Base-by-base conservation (phyloP, 805 yeast genomes). In the Saccharomycopsis synnaedendra region DNA sequence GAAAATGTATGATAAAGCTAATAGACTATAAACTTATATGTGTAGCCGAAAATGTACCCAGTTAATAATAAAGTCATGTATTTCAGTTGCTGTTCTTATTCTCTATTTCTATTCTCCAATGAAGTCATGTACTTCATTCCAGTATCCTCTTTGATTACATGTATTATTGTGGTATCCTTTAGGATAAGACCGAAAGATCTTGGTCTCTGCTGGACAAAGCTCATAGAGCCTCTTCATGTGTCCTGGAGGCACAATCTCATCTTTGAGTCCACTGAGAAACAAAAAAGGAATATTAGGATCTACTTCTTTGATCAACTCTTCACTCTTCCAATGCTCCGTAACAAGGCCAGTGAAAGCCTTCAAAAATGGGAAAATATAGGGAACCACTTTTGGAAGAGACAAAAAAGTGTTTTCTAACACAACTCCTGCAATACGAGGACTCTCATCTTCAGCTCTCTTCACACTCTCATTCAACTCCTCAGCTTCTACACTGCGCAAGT, bases 181-280 rank as follows among this genome's bases (percentile, higher is more conserved):
- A 30, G 73, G 74, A 54, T 75, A 86, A 47, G 65, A 71, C 46
- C 72, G 67, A 54, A 76, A 71, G 32, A 64, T 61, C 61, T 87
- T 88, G 10, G 63, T 59, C 1, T 61, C 58, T 36, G 80, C 65
- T 30, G 74, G 70, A 48, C 82, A 67, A 48, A 78, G 55, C 33
- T 70, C 74, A 58, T 63, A 82, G 29, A 88, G 68, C 43, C 58
- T 58, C 41, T 71, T 70, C 85, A 89, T 85, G 59, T 90, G 97
- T 1, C 56, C 54, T 0, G 96, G 95, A 3, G 97, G 97, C 2
- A 90, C 96, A 30, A 90, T 79, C 63, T 90, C 98, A 66, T 90
- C 98, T 35, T 70, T 67, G 9, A 72, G 63, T 0, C 94, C 96
- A 53, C 82, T 75, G 39, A 89, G 60, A 55, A 89, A 76, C 39